These are phyloP conservation scores for Hirschfeldia incana DNA, from an alignment of 345 rosid genomes.

Conservation along the genomic window DNA sequence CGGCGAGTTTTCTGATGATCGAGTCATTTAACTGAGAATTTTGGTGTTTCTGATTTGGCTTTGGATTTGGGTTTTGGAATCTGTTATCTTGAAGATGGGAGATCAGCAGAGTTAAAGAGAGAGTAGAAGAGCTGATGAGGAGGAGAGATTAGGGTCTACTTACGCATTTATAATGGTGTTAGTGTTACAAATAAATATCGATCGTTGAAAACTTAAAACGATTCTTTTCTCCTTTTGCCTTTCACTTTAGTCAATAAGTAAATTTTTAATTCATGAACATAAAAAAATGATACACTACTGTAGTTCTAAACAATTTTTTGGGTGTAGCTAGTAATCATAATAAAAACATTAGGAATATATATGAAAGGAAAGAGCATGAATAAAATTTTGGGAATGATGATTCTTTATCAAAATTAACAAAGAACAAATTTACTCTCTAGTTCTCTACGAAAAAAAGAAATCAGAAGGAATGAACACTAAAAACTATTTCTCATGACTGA, in stretches of 20 bases:
- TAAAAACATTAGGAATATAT: no score
- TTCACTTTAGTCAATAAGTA: not conserved
- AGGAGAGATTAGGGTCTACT: conserved; percentile 10
- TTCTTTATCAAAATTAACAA: no score
- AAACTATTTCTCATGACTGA: no score
- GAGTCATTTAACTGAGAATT: conserved; percentile 8
- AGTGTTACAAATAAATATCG: not conserved
- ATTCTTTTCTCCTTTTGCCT: not conserved
- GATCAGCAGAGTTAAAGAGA: not conserved
- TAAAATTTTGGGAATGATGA: no score
- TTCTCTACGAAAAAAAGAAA: no score
- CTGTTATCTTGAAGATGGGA: not conserved
- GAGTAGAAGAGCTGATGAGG: not conserved
- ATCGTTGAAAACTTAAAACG: not conserved
- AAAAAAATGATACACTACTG: not conserved
- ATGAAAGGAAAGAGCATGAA: no score
- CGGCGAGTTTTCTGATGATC: conserved; percentile 20
- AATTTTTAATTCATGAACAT: not conserved
- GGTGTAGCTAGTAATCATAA: no score
- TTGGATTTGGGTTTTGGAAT: not conserved
- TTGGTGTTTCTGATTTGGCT: not conserved
- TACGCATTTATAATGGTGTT: conserved; percentile 27
- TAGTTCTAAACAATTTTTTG: not conserved
- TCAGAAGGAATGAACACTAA: no score
- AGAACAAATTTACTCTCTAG: no score